phyloP scores from a whole-genome alignment of 768 basidiomycete species.

The Suillus placidus region DNA sequence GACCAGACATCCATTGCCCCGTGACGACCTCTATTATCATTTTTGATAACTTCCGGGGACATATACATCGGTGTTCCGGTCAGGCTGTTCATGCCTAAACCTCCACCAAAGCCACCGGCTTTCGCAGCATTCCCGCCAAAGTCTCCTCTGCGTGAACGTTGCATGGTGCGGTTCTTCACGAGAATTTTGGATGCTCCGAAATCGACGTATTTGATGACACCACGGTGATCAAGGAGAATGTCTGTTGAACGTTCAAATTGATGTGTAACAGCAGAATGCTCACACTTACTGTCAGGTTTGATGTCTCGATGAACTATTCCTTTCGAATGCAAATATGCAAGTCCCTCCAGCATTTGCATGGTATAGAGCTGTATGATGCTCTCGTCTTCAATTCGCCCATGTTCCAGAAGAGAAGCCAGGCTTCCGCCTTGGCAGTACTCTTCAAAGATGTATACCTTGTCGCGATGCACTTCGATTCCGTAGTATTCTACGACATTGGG shows the following conservation, averaged over 20 bases:
- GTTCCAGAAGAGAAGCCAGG: conserved; percentile 83
- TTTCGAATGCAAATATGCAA: conserved; percentile 91
- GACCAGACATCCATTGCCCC: conserved; percentile 99
- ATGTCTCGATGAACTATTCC: conserved; percentile 95
- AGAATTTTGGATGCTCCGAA: conserved; percentile 98
- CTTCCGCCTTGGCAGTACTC: conserved; percentile 98
- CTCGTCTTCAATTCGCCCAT: conserved; percentile 96
- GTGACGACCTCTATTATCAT: conserved; percentile 80
- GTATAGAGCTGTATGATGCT: conserved; percentile 94
- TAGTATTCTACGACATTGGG: conserved; percentile 99
- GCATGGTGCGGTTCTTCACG: conserved; percentile 84
- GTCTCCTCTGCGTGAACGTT: conserved; percentile 62
- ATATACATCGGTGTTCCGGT: conserved; percentile 99
- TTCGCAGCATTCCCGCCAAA: conserved; percentile 41
- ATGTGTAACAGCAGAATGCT: conserved; percentile 7
- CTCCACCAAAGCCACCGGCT: conserved; percentile 37
- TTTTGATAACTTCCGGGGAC: conserved; percentile 98
- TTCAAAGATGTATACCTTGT: conserved; percentile 98
- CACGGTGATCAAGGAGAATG: conserved; percentile 86
- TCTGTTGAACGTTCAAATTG: conserved; percentile 52
- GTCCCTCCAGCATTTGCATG: conserved; percentile 94
- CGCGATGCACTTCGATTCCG: conserved; percentile 97
- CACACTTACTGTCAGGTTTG: conserved; percentile 92
- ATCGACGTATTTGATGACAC: conserved; percentile 95
- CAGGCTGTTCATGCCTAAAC: conserved; percentile 73